Base-by-base conservation (phyloP, 1,284 basidiomycete genomes). In the Sanghuangporus sanghuang region DNA sequence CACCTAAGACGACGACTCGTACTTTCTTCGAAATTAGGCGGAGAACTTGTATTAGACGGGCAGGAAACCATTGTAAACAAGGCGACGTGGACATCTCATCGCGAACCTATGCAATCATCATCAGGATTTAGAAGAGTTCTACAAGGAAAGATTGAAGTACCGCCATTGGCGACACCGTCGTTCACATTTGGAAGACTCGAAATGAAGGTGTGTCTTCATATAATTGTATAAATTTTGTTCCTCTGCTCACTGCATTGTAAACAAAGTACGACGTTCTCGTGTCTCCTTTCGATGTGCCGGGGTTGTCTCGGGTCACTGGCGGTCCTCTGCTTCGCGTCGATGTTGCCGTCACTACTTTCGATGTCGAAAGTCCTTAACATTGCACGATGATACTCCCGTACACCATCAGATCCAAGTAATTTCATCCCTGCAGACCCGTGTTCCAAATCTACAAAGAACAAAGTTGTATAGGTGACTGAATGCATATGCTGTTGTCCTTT, bases 161-260 rank as follows among this genome's bases (percentile, higher is more conserved):
- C 64, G 32, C 48, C 44, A 14, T 54, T 27, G 14, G 7, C 50
- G 21, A 46, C 56, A 2, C 64, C 64, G 7, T 57, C 64, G 0
- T 65, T 65, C 38, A 54, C 50, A 0, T 64, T 64, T 36, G 63
- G 63, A 16, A 55, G 40, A 27, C 44, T 64, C 14, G 63, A 61
- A 48, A 36, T 61, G 18, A 64, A 64, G 54, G 63, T 61, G 4
- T 18, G 36, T 11, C 39, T 39, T 14, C 40, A 35, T 21, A 32
- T 40, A 16, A 21, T 59, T 32, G 18, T 16, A 16, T 21, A 21
- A 12, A 5, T 18, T 46, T 11, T 46, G 2, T n/a, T 11, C 16
- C 7, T 54, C 3, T 48, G 14, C 16, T 42, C 36, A 55, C 8
- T 11, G 32, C 3, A 11, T 0, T 52, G 11, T 18, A 32, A 35